A percentile compares a stretch with the other conserved stretches of the same genome.
These are phyloP conservation scores for Triticum monococcum DNA, from an alignment of 176 grass and related monocot genomes.

Conservation along the genomic window DNA sequence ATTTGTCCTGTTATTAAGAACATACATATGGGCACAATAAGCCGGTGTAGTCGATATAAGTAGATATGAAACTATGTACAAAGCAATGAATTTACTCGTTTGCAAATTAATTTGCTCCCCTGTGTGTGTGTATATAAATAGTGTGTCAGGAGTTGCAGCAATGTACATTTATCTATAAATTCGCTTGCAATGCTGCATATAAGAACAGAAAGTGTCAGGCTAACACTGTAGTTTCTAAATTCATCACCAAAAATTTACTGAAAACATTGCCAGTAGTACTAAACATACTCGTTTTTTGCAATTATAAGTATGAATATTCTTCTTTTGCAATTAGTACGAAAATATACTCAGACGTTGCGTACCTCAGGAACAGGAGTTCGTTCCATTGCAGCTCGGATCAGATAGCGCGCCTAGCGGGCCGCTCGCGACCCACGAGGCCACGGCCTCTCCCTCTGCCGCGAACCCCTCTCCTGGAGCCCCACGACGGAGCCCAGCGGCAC, in stretches of 20 bases:
- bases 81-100: not conserved
- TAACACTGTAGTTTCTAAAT: not conserved
- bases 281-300: not conserved
- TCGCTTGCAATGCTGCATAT: not conserved
- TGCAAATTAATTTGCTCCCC: not conserved
- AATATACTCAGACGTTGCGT: not conserved
- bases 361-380: not conserved
- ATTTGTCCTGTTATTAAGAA: not conserved
- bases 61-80: not conserved
- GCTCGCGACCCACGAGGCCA: too few relatives aligned
- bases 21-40: not conserved
- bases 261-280: not conserved
- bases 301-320: not conserved
- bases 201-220: not conserved
- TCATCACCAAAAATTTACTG: not conserved
- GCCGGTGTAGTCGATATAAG: not conserved
- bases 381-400: not conserved
- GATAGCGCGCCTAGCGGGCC: not conserved
- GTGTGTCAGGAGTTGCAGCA: not conserved
- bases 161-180: not conserved
- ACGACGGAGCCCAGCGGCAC: not conserved
- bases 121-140: not conserved
- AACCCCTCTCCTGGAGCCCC: not conserved
- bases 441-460: too few relatives aligned
- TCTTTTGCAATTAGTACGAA: not conserved